A percentile compares a stretch with the other conserved stretches of the same genome.
Conservation (phyloP, 106 monocot species). For the Phalaenopsis aphrodite region DNA sequence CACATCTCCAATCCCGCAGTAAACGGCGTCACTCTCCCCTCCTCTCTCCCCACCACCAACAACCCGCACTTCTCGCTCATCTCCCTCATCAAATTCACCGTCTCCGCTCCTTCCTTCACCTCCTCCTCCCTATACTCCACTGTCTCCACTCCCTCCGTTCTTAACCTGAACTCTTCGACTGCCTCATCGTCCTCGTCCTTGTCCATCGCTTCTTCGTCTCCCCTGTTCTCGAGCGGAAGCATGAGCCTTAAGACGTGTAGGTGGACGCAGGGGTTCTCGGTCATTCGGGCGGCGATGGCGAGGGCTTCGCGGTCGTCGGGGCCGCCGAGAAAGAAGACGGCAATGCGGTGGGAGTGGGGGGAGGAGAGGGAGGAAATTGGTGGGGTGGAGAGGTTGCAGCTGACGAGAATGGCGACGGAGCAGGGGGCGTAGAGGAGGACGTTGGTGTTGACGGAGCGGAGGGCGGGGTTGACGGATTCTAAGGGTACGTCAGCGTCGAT, state of each 20-base stretch:
- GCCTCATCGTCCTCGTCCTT: slow-evolving; percentile 20
- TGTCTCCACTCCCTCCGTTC: slow-evolving; percentile 8
- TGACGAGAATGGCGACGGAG: slow-evolving; percentile 11
- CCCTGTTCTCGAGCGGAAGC: slow-evolving; percentile 12
- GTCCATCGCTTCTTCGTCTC: neutral
- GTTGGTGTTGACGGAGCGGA: slow-evolving; percentile 10
- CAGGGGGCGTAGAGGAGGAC: slow-evolving; percentile 17
- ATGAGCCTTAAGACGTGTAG: slow-evolving; percentile 35
- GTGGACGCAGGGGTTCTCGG: slow-evolving; percentile 13
- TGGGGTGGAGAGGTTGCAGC: slow-evolving; percentile 14
- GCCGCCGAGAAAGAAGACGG: slow-evolving; percentile 67
- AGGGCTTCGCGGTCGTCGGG: slow-evolving; percentile 72
- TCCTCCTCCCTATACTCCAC: slow-evolving; percentile 32
- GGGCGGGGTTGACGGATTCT: neutral
- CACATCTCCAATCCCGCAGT: slow-evolving; percentile 27
- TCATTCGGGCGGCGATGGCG: slow-evolving; percentile 38
- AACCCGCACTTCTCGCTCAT: slow-evolving; percentile 19
- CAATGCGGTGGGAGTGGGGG: slow-evolving; percentile 17
- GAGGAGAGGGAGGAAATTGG: neutral
- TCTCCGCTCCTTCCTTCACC: slow-evolving; percentile 21
- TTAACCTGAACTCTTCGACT: slow-evolving; percentile 24
- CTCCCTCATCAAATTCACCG: slow-evolving; percentile 17
- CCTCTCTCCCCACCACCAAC: slow-evolving; percentile 49
- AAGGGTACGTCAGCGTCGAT: neutral
- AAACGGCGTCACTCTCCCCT: slow-evolving; percentile 27